phyloP scores from a whole-genome alignment of 2,329 filamentous ascomycete species.

The Xylariales sp. region DNA sequence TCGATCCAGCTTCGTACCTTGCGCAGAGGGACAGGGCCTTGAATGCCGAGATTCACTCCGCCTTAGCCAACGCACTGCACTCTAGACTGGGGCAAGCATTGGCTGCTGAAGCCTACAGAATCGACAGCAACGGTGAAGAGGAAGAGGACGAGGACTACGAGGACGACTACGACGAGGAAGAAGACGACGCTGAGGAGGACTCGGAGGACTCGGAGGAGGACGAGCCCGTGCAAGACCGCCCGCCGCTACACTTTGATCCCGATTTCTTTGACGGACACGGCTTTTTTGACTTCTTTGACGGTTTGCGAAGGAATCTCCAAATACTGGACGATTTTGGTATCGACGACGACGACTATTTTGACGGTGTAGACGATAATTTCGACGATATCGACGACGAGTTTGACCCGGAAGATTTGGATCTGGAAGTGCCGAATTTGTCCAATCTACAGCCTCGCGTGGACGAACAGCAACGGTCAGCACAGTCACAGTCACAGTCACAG shows the following conservation, averaged over 20 bases:
- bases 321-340: slow-evolving; percentile 1
- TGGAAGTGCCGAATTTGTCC: too few relatives aligned
- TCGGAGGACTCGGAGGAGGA: too few relatives aligned
- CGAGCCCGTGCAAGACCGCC: too few relatives aligned
- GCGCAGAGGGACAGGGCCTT: too few relatives aligned
- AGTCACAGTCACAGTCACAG: neutral
- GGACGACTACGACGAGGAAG: too few relatives aligned
- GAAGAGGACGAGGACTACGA: neutral
- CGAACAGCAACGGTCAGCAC: neutral
- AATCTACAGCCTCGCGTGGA: too few relatives aligned
- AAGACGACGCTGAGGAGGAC: too few relatives aligned
- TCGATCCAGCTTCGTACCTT: too few relatives aligned
- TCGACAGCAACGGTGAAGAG: neutral
- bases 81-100: neutral
- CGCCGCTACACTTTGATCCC: too few relatives aligned
- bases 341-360: slow-evolving; percentile 1
- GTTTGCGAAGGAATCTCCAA: neutral
- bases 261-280: neutral
- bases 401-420: too few relatives aligned
- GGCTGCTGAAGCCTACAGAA: neutral
- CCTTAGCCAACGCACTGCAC: too few relatives aligned
- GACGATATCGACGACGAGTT: slow-evolving; percentile 6
- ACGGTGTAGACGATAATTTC: slow-evolving; percentile 4
- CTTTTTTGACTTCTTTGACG: neutral
- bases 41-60: too few relatives aligned